A percentile compares a stretch with the other conserved stretches of the same genome.
These are phyloP conservation scores for Globisporangium parvum DNA, from an alignment of 352 stramenopile species.

Conservation along the genomic window DNA sequence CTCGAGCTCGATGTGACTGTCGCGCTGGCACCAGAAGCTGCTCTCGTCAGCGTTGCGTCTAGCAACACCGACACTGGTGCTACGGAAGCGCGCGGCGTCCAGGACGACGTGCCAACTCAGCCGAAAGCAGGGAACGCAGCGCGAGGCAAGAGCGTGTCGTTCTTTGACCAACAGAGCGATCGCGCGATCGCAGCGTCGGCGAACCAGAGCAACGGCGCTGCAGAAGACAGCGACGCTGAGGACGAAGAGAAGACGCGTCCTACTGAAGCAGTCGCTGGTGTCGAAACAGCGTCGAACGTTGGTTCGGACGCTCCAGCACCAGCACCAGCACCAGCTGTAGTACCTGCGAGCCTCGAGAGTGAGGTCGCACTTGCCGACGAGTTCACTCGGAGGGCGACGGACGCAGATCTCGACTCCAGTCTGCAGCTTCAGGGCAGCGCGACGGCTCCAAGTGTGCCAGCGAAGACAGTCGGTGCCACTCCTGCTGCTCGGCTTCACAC, in stretches of 20 bases:
- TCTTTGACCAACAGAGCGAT: conserved; percentile 3
- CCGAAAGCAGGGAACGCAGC: background rate
- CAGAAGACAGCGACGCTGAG: background rate
- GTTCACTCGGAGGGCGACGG: too few species aligned
- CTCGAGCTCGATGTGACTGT: background rate
- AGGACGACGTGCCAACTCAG: too few species aligned
- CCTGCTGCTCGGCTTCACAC: background rate
- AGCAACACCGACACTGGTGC: too few species aligned
- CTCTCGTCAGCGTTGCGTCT: too few species aligned
- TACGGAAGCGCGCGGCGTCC: background rate
- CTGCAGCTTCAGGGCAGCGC: too few species aligned
- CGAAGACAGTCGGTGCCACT: background rate
- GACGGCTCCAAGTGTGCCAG: background rate
- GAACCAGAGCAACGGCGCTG: background rate
- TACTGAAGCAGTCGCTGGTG: background rate
- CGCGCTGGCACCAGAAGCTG: too few species aligned
- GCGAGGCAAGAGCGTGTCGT: conserved; percentile 6
- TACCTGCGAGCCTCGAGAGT: too few species aligned
- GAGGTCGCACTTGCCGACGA: too few species aligned
- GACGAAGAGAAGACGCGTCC: background rate
- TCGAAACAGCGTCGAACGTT: background rate
- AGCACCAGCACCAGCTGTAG: background rate
- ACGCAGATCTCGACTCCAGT: too few species aligned
- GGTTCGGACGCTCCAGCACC: background rate
- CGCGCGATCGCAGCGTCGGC: conserved; percentile 2